Conservation (phyloP, 805 yeast species). For the Kodamaea kakaduensis region DNA sequence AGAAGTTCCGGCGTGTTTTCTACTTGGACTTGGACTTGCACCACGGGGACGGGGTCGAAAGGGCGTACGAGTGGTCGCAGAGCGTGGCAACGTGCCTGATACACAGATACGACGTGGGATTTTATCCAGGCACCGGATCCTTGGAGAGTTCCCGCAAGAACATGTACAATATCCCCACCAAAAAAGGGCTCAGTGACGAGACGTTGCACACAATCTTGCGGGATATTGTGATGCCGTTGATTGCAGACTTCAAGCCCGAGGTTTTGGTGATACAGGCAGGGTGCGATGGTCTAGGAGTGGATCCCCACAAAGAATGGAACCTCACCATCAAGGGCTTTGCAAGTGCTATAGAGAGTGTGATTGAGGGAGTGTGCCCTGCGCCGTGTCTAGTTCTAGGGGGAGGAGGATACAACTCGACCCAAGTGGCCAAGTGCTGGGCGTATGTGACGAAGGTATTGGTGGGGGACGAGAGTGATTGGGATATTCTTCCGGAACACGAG, state of each 20-base stretch:
- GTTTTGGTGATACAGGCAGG: constrained; percentile 66
- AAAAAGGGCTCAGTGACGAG: constrained; percentile 51
- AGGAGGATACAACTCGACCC: constrained; percentile 67
- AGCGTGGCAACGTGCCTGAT: constrained; percentile 59
- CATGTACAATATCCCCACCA: constrained; percentile 52
- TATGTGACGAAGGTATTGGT: constrained; percentile 31
- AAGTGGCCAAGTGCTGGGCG: constrained; percentile 61
- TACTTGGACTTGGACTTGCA: constrained; percentile 74
- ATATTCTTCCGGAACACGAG: constrained; percentile 50
- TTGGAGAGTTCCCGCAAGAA: constrained; percentile 28
- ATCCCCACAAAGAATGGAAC: constrained; percentile 66
- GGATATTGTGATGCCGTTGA: constrained; percentile 43
- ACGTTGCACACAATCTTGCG: constrained; percentile 34
- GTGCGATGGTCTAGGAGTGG: constrained; percentile 68
- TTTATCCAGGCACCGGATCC: constrained; percentile 70
- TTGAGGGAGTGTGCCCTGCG: constrained; percentile 14
- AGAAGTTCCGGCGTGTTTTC: constrained; percentile 42
- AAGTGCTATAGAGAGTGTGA: constrained; percentile 26
- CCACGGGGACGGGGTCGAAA: constrained; percentile 78
- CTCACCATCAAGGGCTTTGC: constrained; percentile 51
- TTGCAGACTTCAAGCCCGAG: constrained; percentile 40
- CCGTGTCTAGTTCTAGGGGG: constrained; percentile 63
- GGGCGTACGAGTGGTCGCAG: constrained; percentile 53
- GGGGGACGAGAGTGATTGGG: constrained; percentile 29
- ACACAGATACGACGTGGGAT: constrained; percentile 62